phyloP scores from a whole-genome alignment of 495 filamentous ascomycete species.

The Penicillium diatomitis region DNA sequence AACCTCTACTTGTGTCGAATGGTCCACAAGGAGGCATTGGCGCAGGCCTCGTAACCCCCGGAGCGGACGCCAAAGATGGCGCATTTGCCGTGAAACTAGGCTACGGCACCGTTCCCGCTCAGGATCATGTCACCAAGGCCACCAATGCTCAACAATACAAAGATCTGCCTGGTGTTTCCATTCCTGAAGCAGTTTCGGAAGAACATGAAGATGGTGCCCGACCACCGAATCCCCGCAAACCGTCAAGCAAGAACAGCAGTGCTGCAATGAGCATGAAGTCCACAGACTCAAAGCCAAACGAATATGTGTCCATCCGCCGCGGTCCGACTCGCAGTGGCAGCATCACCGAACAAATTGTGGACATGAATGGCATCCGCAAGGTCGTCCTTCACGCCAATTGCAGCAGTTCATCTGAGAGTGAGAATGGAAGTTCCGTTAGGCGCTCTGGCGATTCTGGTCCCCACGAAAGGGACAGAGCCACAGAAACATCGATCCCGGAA shows the following conservation, averaged over 20 bases:
- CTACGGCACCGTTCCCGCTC: conserved; percentile 47
- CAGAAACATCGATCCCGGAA: background rate
- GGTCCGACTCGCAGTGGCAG: conserved; percentile 67
- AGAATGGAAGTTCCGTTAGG: conserved; percentile 7
- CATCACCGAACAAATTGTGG: conserved; percentile 81
- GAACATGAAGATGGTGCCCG: conserved; percentile 22
- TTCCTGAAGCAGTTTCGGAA: conserved; percentile 30
- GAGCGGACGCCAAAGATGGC: conserved; percentile 55
- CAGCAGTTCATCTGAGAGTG: conserved; percentile 37
- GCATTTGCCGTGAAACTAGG: conserved; percentile 55
- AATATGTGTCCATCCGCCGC: conserved; percentile 29
- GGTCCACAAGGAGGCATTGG: conserved; percentile 41
- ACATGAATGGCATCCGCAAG: conserved; percentile 75
- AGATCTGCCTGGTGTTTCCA: conserved; percentile 23
- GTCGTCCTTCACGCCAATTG: conserved; percentile 69
- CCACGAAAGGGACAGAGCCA: conserved; percentile 8
- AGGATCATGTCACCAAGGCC: conserved; percentile 14
- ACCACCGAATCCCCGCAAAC: conserved; percentile 5
- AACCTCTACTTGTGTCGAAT: conserved; percentile 9
- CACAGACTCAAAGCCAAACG: conserved; percentile 21
- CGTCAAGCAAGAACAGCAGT: conserved; percentile 12
- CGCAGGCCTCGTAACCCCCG: conserved; percentile 41
- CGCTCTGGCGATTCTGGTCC: conserved; percentile 7
- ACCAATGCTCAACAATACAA: conserved; percentile 18
- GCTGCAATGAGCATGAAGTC: conserved; percentile 31